Conservation (phyloP, 257 asterid species). For the Ilex asprella region DNA sequence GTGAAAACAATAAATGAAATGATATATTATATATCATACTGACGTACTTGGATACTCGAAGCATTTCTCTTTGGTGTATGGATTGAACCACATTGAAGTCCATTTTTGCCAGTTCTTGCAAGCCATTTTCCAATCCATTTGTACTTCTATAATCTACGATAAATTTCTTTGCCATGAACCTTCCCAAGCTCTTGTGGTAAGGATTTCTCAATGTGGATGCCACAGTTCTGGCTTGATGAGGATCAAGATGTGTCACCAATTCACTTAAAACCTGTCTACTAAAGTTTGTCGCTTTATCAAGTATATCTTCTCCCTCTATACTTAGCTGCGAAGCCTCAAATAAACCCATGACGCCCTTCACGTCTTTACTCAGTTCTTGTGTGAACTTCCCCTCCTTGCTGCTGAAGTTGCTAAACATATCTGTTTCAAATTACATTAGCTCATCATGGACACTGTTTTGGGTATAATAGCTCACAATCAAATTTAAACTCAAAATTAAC, state of each 20-base stretch:
- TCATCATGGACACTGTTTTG: not conserved
- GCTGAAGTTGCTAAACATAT: not conserved
- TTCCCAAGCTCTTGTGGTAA: conserved; percentile 31
- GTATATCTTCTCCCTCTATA: conserved; percentile 6
- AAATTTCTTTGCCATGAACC: conserved; percentile 8
- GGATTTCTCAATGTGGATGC: conserved; percentile 30
- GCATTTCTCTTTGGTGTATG: conserved; percentile 25
- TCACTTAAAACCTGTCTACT: conserved; percentile 14
- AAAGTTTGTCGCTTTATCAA: conserved; percentile 22
- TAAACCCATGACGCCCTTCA: conserved; percentile 12
- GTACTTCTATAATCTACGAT: conserved; percentile 1
- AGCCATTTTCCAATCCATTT: conserved; percentile 19
- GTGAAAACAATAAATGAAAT: too few species aligned
- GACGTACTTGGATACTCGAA: conserved; percentile 31
- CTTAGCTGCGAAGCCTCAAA: conserved; percentile 14
- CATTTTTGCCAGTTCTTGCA: conserved; percentile 27
- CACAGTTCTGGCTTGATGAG: conserved; percentile 3
- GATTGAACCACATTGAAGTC: conserved; percentile 14
- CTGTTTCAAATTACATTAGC: not conserved
- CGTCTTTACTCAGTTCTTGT: not conserved
- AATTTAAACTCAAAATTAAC: not conserved
- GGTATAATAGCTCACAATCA: not conserved
- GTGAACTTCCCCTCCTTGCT: not conserved
- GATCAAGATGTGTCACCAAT: not conserved
- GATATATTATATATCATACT: too few species aligned